These are phyloP conservation scores for Coprinellus micaceus DNA, from an alignment of 768 basidiomycete species.

Conservation along the genomic window DNA sequence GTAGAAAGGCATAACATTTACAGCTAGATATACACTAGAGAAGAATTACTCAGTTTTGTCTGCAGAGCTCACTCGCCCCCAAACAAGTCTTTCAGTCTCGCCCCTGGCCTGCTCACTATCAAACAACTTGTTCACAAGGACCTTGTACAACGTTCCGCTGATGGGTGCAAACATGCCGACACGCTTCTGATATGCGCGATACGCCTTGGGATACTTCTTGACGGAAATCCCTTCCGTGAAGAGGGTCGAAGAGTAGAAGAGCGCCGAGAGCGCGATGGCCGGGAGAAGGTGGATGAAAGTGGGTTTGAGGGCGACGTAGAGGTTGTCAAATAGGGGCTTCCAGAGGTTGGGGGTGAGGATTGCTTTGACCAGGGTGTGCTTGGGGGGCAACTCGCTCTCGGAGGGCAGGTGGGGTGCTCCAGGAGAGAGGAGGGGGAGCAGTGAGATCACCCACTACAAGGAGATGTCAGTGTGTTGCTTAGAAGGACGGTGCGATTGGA, in stretches of 20 bases:
- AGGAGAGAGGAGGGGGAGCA: slow-evolving; percentile 58
- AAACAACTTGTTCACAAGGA: slow-evolving; percentile 10
- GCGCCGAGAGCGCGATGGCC: slow-evolving; percentile 54
- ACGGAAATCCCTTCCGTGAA: slow-evolving; percentile 80
- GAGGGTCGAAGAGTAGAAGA: slow-evolving; percentile 75
- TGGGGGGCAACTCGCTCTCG: slow-evolving; percentile 14
- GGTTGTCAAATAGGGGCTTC: slow-evolving; percentile 20
- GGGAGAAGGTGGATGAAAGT: slow-evolving; percentile 40
- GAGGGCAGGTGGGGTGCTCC: slow-evolving; percentile 24
- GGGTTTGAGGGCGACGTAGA: slow-evolving; percentile 28
- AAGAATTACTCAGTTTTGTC: slow-evolving; percentile 6
- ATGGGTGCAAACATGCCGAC: slow-evolving; percentile 75
- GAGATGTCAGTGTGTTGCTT: too few species aligned
- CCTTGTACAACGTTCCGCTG: slow-evolving; percentile 15
- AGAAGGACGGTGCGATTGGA: not conserved
- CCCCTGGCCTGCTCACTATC: slow-evolving; percentile 8
- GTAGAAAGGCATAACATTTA: too few species aligned
- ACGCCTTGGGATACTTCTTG: slow-evolving; percentile 69
- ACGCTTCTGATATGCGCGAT: slow-evolving; percentile 67
- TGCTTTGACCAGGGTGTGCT: slow-evolving; percentile 12
- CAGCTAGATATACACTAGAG: too few species aligned
- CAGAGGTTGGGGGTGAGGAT: slow-evolving; percentile 16
- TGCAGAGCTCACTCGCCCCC: slow-evolving; percentile 12
- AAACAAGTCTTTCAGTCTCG: slow-evolving; percentile 16
- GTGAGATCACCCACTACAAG: slow-evolving; percentile 55